Evolutionary conservation across 2,329 filamentous ascomycete species (phyloP).

Genomic region (Colletotrichum endophyticum): DNA sequence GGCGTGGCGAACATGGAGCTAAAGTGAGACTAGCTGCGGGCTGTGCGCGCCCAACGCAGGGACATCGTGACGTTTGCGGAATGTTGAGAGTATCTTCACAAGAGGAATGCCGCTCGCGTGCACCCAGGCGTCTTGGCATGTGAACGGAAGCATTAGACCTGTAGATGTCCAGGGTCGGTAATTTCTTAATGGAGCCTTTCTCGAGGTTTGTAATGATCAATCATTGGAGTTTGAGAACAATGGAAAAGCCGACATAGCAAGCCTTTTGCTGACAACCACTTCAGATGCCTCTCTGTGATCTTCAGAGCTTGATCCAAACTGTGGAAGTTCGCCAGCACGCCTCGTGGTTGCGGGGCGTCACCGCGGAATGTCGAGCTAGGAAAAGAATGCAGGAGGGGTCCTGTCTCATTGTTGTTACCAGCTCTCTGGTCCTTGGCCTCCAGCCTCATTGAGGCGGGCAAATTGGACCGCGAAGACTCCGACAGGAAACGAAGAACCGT

Average conservation of each 20-base stretch:
- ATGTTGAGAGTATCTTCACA: neutral
- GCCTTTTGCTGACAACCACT: neutral
- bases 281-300: neutral
- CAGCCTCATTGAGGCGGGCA: neutral
- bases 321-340: neutral
- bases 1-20: neutral
- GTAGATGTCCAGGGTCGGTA: neutral
- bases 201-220: fast-evolving
- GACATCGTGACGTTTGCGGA: neutral
- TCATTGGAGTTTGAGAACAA: neutral
- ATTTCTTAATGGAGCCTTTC: neutral
- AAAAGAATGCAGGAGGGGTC: neutral
- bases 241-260: neutral
- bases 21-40: neutral
- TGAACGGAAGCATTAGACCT: neutral
- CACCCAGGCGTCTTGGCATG: neutral
- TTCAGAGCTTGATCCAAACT: neutral
- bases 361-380: neutral
- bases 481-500: neutral
- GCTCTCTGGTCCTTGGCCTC: neutral
- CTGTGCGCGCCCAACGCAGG: neutral
- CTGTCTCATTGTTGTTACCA: neutral
- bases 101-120: neutral
- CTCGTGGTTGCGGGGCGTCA: neutral
- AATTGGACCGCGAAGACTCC: neutral